Evolutionary conservation across 2,329 filamentous ascomycete species (phyloP).

Genomic region (Emmonsia crescens): DNA sequence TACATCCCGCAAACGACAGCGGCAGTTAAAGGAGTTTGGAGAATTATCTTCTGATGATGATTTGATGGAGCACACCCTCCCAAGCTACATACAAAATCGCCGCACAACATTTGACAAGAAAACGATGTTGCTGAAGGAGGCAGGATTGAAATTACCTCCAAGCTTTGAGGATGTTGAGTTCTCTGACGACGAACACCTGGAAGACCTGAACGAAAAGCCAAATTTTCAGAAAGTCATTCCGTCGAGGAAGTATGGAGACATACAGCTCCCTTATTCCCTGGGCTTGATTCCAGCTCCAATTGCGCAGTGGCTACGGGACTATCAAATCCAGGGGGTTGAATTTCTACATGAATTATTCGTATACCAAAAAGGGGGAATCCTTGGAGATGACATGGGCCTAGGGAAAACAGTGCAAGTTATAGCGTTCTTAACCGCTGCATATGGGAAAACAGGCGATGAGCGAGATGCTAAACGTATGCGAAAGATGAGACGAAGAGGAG

Average conservation of each 20-base stretch:
- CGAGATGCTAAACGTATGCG: constrained; percentile 78
- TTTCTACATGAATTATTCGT: constrained; percentile 87
- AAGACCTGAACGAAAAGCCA: constrained; percentile 58
- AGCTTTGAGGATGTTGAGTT: constrained; percentile 66
- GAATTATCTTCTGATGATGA: constrained; percentile 44
- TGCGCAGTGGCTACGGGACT: constrained; percentile 82
- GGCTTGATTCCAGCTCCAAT: constrained; percentile 80
- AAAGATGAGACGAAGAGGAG: constrained; percentile 57
- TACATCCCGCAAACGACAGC: constrained; percentile 18
- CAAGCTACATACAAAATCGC: constrained; percentile 62
- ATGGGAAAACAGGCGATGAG: constrained; percentile 87
- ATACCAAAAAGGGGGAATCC: constrained; percentile 77
- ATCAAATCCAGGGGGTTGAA: constrained; percentile 73
- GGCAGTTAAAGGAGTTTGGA: constrained; percentile 31
- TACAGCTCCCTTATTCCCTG: constrained; percentile 61
- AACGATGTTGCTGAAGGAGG: constrained; percentile 49
- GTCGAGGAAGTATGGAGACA: constrained; percentile 60
- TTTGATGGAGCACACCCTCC: constrained; percentile 49
- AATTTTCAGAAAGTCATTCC: constrained; percentile 53
- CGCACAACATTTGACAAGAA: constrained; percentile 56
- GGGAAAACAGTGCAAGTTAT: constrained; percentile 96
- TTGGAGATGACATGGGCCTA: constrained; percentile 95
- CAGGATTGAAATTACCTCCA: constrained; percentile 66
- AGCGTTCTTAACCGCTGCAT: constrained; percentile 79
- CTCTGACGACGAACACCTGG: constrained; percentile 55